Evolutionary conservation across 805 yeast species (phyloP).

Genomic region (Vanderwaltozyma polyspora): DNA sequence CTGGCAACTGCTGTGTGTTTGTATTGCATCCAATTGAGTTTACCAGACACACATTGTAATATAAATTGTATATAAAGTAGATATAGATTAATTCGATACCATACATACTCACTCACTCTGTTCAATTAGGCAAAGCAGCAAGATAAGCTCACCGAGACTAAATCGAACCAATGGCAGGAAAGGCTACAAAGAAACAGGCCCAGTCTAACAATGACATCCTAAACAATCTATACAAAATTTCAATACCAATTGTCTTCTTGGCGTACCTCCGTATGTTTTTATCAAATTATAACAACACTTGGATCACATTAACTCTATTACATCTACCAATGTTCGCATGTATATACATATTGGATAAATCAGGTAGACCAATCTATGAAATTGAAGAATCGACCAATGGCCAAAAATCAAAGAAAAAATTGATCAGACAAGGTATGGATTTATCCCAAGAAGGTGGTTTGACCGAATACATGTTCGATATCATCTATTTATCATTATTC

Average conservation of each 20-base stretch:
- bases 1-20: no score
- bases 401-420: slow-evolving; percentile 23
- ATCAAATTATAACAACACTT: slow-evolving; percentile 10
- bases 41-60: no score
- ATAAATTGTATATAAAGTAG: no score
- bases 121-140: no score
- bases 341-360: slow-evolving; percentile 28
- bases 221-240: slow-evolving; percentile 13
- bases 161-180: slow-evolving; percentile 40
- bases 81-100: no score
- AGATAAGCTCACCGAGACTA: not conserved
- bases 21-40: no score
- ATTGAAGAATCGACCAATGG: not conserved
- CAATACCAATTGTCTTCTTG: slow-evolving; percentile 22
- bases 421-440: slow-evolving; percentile 36
- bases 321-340: slow-evolving; percentile 28
- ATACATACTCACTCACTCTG: no score
- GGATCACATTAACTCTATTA: slow-evolving; percentile 14
- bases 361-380: not conserved
- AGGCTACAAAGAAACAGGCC: slow-evolving; percentile 45
- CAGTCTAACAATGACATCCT: slow-evolving; percentile 14
- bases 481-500: slow-evolving; percentile 41
- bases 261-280: slow-evolving; percentile 30
- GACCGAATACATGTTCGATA: slow-evolving; percentile 44
- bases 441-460: slow-evolving; percentile 35